Base-by-base conservation (phyloP, 352 stramenopile genomes). In the Thalassiosira ordinaria region DNA sequence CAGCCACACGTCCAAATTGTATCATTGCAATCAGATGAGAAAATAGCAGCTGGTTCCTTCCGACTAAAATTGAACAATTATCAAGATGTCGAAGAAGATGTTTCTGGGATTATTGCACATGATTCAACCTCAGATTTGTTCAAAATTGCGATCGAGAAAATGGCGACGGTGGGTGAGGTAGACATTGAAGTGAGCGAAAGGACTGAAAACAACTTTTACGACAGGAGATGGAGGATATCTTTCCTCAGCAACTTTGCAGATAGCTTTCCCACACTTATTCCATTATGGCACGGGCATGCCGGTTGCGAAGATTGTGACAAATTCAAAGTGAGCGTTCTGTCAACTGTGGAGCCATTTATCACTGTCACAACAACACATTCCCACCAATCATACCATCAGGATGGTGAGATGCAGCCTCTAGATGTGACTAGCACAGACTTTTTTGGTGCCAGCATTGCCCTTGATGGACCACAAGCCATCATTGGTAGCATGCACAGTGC, bases 101-200 rank as follows among this genome's bases (percentile, higher is more conserved):
- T 93, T 6, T 85, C 80, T 62, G 80, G 60, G 0, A 6, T 61
- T 18, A 87, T 87, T 52, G n/a, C 11, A 33, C 65, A 85, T 56
- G 72, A 91, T 20, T 87, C 94, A 9, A 91, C 93, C 0, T 75
- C 94, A 11, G 65, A 47, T 5, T 84, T 90, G 0, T 85, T 98
- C 41, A 96, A 96, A 67, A 71, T 81, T 0, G 95, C 90, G 2
- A 59, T 98, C 0, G 92, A 98, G 80, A 89, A 87, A 14, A 83
- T 83, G 41, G 46, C 8, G 24, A 96, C 86, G 65, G 47, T 98
- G 9, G 75, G 86, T 29, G 78, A 97, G 26, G 91, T 98, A 0
- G 89, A 97, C 13, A 60, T 82, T 52, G 70, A 79, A 68, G 61
- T 39, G 16, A 68, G 39, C 35, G 64, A 80, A 70, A 8, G 49